Evolutionary conservation across 31 red algal species (phyloP).

Genomic region (Porphyra umbilicalis): DNA sequence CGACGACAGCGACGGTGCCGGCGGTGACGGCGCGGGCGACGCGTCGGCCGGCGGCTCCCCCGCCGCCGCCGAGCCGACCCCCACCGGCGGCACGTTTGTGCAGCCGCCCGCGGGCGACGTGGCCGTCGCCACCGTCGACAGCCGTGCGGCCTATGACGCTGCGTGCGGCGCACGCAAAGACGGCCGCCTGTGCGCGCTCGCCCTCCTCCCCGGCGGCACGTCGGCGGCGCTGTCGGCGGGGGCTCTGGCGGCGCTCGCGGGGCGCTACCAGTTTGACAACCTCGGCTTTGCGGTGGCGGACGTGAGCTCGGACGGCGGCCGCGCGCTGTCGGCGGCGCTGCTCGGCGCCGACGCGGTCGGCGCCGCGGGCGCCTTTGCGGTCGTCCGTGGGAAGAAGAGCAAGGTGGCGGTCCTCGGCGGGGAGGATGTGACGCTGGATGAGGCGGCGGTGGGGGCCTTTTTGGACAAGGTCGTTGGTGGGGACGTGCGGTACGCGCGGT

Average conservation of each 20-base stretch:
- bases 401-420: constrained; percentile 37
- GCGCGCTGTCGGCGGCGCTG: constrained; percentile 3
- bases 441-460: constrained; percentile 36
- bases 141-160: constrained; percentile 38
- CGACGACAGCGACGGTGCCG: background rate
- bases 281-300: constrained; percentile 64
- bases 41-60: no score
- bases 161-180: constrained; percentile 49
- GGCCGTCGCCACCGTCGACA: constrained; percentile 22
- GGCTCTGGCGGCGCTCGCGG: constrained; percentile 22
- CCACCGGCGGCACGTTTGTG: constrained; percentile 13
- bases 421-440: constrained; percentile 7
- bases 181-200: constrained; percentile 62
- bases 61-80: background rate
- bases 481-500: constrained; percentile 49
- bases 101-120: constrained; percentile 59
- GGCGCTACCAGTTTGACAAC: constrained; percentile 70
- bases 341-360: constrained; percentile 9
- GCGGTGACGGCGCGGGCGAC: constrained; percentile 6
- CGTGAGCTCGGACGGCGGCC: constrained; percentile 10
- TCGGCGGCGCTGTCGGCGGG: background rate
- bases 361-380: constrained; percentile 21
- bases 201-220: constrained; percentile 34
- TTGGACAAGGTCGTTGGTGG: constrained; percentile 73
- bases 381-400: constrained; percentile 57